phyloP scores from a whole-genome alignment of 371 early-diverging fungal genomes.

The Polyrhizophydium stewartii region DNA sequence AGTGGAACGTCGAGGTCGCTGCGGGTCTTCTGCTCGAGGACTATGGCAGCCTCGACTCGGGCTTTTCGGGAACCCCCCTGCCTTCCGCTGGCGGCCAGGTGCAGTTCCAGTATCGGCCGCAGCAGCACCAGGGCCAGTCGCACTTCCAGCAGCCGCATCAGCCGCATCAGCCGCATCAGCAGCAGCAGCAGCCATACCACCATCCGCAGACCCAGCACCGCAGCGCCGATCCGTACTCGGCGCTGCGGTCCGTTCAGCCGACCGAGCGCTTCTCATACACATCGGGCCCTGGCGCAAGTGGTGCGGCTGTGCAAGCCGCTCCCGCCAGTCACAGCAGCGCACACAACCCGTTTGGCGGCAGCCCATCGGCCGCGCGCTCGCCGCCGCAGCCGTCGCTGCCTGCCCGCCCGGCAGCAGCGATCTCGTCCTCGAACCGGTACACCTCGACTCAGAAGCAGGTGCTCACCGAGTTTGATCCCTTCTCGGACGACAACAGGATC shows the following conservation, averaged over 20 bases:
- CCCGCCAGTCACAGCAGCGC: not conserved
- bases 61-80: constrained; percentile 1
- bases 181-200: not conserved
- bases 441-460: not conserved
- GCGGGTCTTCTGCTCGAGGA: constrained; percentile 14
- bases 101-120: not conserved
- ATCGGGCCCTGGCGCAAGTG: too few relatives aligned
- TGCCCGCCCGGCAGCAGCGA: not conserved
- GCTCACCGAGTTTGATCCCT: constrained; percentile 1
- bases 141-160: constrained; percentile 7
- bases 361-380: not conserved
- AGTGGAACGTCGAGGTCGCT: constrained; percentile 25
- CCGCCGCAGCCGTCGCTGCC: too few relatives aligned
- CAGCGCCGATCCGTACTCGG: not conserved
- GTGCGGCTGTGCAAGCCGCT: too few relatives aligned
- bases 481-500: not conserved
- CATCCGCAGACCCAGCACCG: too few relatives aligned
- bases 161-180: constrained; percentile 5
- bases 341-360: constrained; percentile 1
- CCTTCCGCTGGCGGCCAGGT: not conserved
- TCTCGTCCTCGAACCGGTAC: not conserved
- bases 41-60: constrained; percentile 11
- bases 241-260: not conserved
- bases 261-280: not conserved
- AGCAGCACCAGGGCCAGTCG: constrained; percentile 2